phyloP scores from a whole-genome alignment of 2,329 filamentous ascomycete species.

The Xylariaceae sp. region DNA sequence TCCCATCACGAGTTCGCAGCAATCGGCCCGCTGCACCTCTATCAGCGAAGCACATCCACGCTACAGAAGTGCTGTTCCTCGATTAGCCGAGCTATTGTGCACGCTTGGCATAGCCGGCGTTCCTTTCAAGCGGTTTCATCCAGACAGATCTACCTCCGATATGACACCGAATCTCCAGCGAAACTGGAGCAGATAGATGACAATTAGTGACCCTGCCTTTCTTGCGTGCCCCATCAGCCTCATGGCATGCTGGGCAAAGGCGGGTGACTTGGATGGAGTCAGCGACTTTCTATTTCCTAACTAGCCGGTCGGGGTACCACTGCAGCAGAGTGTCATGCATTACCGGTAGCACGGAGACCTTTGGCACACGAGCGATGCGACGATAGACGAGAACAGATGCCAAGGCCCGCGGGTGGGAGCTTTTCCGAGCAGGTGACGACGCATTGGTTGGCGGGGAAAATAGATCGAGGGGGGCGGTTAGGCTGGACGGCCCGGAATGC shows the following conservation, averaged over 20 bases:
- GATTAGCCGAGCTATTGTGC: conserved; percentile 22
- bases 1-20: too few relatives aligned
- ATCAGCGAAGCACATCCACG: conserved; percentile 19
- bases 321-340: too few relatives aligned
- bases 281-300: too few relatives aligned
- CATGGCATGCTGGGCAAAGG: too few relatives aligned
- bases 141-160: conserved; percentile 25
- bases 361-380: conserved; percentile 8
- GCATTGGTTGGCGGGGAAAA: conserved; percentile 29
- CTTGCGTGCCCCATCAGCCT: conserved; percentile 24
- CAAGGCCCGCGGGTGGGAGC: conserved; percentile 11
- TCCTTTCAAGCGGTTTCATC: conserved; percentile 27
- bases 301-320: too few relatives aligned
- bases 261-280: too few relatives aligned
- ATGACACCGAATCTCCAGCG: conserved; percentile 23
- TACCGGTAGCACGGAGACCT: conserved; percentile 14
- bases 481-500: conserved; percentile 25
- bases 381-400: conserved; percentile 21
- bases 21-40: conserved; percentile 12
- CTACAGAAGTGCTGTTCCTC: conserved; percentile 13
- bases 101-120: conserved; percentile 18
- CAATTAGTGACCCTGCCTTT: conserved; percentile 3
- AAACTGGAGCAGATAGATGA: conserved; percentile 11
- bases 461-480: conserved; percentile 24
- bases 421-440: conserved; percentile 19